phyloP scores from a whole-genome alignment of 805 yeast species.

The Nakazawaea ishiwadae region DNA sequence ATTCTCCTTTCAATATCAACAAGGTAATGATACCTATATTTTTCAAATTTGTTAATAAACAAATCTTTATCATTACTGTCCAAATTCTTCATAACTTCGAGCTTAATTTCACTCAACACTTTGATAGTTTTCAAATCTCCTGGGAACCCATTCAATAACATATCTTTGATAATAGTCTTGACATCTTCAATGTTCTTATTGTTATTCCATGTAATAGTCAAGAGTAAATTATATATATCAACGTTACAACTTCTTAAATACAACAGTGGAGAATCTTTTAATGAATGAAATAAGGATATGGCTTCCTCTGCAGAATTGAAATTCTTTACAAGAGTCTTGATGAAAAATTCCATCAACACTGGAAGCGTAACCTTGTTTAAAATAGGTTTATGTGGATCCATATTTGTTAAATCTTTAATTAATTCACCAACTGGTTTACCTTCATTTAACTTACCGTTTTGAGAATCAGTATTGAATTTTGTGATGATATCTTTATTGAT shows the following conservation, averaged over 20 bases:
- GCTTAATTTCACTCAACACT: slow-evolving; percentile 6
- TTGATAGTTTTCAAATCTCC: slow-evolving; percentile 12
- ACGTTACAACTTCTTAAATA: slow-evolving; percentile 9
- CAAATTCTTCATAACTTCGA: slow-evolving; percentile 4
- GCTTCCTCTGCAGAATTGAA: slow-evolving; percentile 9
- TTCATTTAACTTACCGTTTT: not conserved
- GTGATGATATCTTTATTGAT: not conserved
- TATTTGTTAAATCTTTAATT: not conserved
- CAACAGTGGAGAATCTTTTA: slow-evolving; percentile 4
- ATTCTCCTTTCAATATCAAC: slow-evolving; percentile 8
- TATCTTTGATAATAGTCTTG: slow-evolving; percentile 6
- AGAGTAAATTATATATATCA: slow-evolving; percentile 9
- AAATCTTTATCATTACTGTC: slow-evolving; percentile 4
- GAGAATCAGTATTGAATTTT: slow-evolving; percentile 1
- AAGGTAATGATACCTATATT: slow-evolving; percentile 6
- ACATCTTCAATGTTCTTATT: slow-evolving; percentile 7
- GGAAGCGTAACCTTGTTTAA: slow-evolving; percentile 10
- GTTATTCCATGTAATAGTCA: slow-evolving; percentile 5
- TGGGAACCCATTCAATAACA: slow-evolving; percentile 11
- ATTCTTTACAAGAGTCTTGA: not conserved
- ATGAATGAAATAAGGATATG: slow-evolving; percentile 7
- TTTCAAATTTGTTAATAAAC: slow-evolving; percentile 8
- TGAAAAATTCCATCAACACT: slow-evolving; percentile 7
- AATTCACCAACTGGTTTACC: not conserved
- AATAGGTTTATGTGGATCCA: not conserved